Conservation (phyloP, 2,329 filamentous ascomycete genomes). For the Claviceps capensis region DNA sequence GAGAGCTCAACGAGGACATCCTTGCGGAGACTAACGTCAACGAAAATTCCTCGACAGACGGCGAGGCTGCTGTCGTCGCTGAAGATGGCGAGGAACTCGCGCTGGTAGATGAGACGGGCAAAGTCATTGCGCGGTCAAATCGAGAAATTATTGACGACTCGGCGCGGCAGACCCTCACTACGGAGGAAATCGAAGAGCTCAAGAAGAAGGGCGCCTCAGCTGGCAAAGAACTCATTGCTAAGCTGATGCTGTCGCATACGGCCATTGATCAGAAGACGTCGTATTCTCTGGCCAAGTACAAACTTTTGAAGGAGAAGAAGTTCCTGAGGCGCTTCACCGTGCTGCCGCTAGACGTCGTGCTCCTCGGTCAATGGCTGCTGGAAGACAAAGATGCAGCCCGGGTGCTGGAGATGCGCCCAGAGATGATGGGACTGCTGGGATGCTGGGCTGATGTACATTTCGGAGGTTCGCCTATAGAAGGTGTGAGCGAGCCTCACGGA, state of each 20-base stretch:
- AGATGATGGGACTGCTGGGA: conserved; percentile 65
- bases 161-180: conserved; percentile 62
- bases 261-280: conserved; percentile 87
- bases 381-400: conserved; percentile 67
- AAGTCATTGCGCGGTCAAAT: conserved; percentile 39
- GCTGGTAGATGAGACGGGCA: conserved; percentile 28
- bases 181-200: conserved; percentile 61
- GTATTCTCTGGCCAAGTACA: conserved; percentile 92
- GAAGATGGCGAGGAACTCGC: conserved; percentile 28
- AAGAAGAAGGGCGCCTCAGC: conserved; percentile 62
- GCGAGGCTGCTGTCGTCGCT: conserved; percentile 25
- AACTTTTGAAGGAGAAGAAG: conserved; percentile 84
- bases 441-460: conserved; percentile 88
- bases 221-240: conserved; percentile 83
- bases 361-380: conserved; percentile 63
- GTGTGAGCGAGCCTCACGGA: conserved; percentile 14
- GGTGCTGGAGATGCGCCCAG: conserved; percentile 76
- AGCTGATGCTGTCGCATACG: conserved; percentile 78
- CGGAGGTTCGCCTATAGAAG: conserved; percentile 16
- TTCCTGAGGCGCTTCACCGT: conserved; percentile 81
- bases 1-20: conserved; percentile 73
- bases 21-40: conserved; percentile 31
- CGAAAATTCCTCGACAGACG: conserved; percentile 27
- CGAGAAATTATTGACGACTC: conserved; percentile 46
- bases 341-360: conserved; percentile 66